Evolutionary conservation across 495 filamentous ascomycete species (phyloP).

Genomic region (Neurospora intermedia): DNA sequence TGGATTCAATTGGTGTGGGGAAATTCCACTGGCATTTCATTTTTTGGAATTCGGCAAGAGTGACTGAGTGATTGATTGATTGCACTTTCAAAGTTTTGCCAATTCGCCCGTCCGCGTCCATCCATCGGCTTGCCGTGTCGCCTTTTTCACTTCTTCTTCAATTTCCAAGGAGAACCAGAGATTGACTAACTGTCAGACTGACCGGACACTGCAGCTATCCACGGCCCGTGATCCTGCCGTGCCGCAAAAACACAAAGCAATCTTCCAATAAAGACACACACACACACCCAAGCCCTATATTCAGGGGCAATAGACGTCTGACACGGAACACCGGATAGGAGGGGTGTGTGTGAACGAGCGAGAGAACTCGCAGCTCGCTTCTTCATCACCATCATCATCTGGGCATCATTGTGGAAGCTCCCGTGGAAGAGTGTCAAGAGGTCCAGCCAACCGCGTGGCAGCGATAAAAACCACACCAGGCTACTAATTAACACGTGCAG

Average conservation of each 20-base stretch:
- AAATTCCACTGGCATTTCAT: not conserved
- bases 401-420: not conserved
- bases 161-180: not conserved
- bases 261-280: not conserved
- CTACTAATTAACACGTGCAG: not conserved
- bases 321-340: not conserved
- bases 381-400: not conserved
- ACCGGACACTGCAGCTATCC: not conserved
- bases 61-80: too few species aligned
- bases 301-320: not conserved
- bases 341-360: not conserved
- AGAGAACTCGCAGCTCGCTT: not conserved
- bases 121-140: not conserved
- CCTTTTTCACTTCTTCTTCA: not conserved
- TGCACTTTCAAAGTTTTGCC: not conserved
- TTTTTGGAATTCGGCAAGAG: too few species aligned
- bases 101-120: not conserved
- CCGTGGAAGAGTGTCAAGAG: not conserved
- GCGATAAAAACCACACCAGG: not conserved
- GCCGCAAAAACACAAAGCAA: not conserved
- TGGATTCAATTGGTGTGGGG: not conserved
- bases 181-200: not conserved
- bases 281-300: not conserved
- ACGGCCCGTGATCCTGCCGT: not conserved
- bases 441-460: not conserved